Base-by-base conservation (phyloP, 345 rosid species). In the Lumnitzera littorea region DNA sequence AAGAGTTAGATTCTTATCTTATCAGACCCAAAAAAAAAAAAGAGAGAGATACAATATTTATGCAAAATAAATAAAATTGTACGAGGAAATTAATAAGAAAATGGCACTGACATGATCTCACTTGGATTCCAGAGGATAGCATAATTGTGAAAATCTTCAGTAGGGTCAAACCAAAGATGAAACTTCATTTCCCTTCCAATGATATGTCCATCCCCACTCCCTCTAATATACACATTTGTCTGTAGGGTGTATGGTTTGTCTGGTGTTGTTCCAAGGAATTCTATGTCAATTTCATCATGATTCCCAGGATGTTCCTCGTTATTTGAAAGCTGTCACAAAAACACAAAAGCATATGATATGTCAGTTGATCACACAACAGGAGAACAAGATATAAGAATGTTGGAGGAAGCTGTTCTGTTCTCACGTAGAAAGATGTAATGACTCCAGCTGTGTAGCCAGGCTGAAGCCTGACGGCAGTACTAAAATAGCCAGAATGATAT, bases 361-460 rank as follows among this genome's bases (percentile, higher is more conserved):
- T 6, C 13, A 25, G 47, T 15, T 15, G 48, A 61, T 12, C 20
- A 47, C 20, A 11, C 17, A 54, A 27, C 13, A 53, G 12, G 16
- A 27, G 29, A 65, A 29, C 15, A 47, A 48, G 24, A 57, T 24
- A 20, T 15, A 29, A 15, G 43, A 36, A 9, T 36, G 43, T 36
- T 36, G 17, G 13, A 12, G 10, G 9, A 55, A 29, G 2, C 17
- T 31, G 50, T 15, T 5, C 24, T 6, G 48, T 62, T 61, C 80
- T 77, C 65, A 92, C 98, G 47, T 89, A 89, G 54, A 92, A 68
- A 24, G 83, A 84, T 31, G 98, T 87, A 62, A 80, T 85, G 50
- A 89, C 96, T 75, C 98, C 96, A 8, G 98, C 98, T 29, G 96
- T 92, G 67, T 85, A 92, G 31, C 96, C 98, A 13, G 94, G 17